Base-by-base conservation (phyloP, 495 filamentous ascomycete genomes). In the Lepraria neglecta region DNA sequence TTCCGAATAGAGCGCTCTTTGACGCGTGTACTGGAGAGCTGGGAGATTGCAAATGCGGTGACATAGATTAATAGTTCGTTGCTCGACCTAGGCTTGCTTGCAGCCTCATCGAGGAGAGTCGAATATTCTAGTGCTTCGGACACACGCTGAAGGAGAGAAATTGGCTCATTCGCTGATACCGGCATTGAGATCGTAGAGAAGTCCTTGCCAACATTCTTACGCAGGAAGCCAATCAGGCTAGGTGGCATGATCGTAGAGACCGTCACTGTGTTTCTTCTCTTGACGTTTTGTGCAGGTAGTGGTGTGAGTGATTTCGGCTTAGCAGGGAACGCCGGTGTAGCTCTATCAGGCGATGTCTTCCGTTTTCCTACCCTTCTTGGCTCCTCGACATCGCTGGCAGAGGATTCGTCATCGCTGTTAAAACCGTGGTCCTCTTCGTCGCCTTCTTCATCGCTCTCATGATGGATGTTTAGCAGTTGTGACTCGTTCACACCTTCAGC, bases 141-240 rank as follows among this genome's bases (percentile, higher is more conserved):
- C 15, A 89, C 80, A 61, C 94, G 87, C 71, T 98, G 94, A 3
- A 96, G 79, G 4, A 92, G 71, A 0, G 92, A 97, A 3, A 87
- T 84, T 1, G 94, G 95, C 70, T 98, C 94, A 73, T 98, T 98
- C 21, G 92, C 85, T 24, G 91, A 92, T 6, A 97, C 94, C 0
- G 94, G 94, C 95, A 97, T 98, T 40, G 89, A 87, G 69, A 97
- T 91, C 4, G 90, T 92, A 55, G 90, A 95, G 6, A 98, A 76
- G 71, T 98, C 94, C 75, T 97, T 97, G 65, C 94, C 94, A 14
- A 97, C 94, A 65, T 98, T 98, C 71, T 97, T 98, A 68, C 95
- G 89, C 11, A 97, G 77, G 71, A 97, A 95, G 1, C 89, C 87
- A 60, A 98, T 94, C 35, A 98, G 76, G 73, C 90, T 95, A 0